Evolutionary conservation across 2,329 filamentous ascomycete genomes (phyloP).

Genomic region (Cladosporium sp.): DNA sequence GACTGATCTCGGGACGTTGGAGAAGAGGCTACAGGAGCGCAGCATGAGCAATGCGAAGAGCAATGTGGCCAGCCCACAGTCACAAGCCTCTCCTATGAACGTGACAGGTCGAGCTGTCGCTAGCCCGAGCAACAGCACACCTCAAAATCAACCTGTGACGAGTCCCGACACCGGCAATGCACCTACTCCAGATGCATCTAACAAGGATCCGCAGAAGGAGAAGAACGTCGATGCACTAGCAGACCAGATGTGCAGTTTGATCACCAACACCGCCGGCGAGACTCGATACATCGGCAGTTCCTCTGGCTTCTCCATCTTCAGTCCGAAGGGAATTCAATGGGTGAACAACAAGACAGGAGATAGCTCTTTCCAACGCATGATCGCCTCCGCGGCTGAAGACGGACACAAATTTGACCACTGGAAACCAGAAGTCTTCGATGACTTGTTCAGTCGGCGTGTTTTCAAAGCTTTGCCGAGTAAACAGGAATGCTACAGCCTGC

Average conservation of each 20-base stretch:
- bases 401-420: slow-evolving; percentile 96
- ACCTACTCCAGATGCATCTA: slow-evolving; percentile 6
- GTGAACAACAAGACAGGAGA: slow-evolving; percentile 98
- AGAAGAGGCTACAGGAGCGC: slow-evolving; percentile 67
- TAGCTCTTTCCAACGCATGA: slow-evolving; percentile 90
- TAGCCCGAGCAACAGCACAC: slow-evolving; percentile 17
- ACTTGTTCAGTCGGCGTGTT: slow-evolving; percentile 82
- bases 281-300: slow-evolving; percentile 96
- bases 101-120: neutral
- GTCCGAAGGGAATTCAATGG: slow-evolving; percentile 96
- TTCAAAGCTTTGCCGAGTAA: slow-evolving; percentile 84
- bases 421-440: slow-evolving; percentile 96
- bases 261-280: slow-evolving; percentile 92
- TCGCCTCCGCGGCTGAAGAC: slow-evolving; percentile 80
- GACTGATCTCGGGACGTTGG: slow-evolving; percentile 84
- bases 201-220: slow-evolving; percentile 50
- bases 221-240: slow-evolving; percentile 84
- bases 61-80: slow-evolving; percentile 40
- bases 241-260: slow-evolving; percentile 98
- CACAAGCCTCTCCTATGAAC: slow-evolving; percentile 23
- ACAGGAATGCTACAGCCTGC: slow-evolving; percentile 80
- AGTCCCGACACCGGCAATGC: slow-evolving; percentile 5
- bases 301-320: slow-evolving; percentile 98
- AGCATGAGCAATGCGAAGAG: slow-evolving; percentile 39
- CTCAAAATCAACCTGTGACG: slow-evolving; percentile 10